phyloP scores from a whole-genome alignment of 2,329 filamentous ascomycete genomes.

The Fusarium sulawesiense region DNA sequence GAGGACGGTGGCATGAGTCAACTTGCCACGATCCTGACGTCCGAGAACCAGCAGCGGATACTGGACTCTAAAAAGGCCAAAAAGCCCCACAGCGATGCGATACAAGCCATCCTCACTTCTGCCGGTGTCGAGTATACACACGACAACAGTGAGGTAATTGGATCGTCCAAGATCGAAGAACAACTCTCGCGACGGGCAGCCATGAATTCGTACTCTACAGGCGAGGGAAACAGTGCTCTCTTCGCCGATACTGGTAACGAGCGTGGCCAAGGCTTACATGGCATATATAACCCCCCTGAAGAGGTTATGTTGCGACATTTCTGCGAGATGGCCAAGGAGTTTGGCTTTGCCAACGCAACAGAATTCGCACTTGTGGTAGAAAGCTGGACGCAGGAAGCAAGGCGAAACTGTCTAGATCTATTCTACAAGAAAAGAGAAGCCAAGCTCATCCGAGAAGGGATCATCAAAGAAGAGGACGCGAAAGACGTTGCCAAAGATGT shows the following conservation, averaged over 20 bases:
- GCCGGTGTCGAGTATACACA: slow-evolving; percentile 96
- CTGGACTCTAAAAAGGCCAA: slow-evolving; percentile 51
- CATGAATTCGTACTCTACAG: slow-evolving; percentile 61
- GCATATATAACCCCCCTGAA: slow-evolving; percentile 75
- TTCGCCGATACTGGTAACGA: slow-evolving; percentile 65
- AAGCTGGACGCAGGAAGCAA: slow-evolving; percentile 85
- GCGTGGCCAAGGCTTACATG: slow-evolving; percentile 48
- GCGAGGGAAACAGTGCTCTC: slow-evolving; percentile 64
- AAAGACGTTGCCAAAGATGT: slow-evolving; percentile 38
- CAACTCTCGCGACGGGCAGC: slow-evolving; percentile 82
- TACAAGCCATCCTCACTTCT: slow-evolving; percentile 88
- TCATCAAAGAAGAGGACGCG: slow-evolving; percentile 43
- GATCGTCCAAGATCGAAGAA: slow-evolving; percentile 90
- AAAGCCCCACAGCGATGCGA: slow-evolving; percentile 72
- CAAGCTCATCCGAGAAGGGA: slow-evolving; percentile 53
- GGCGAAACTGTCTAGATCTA: slow-evolving; percentile 79
- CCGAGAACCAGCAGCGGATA: slow-evolving; percentile 58
- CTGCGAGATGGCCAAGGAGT: slow-evolving; percentile 85
- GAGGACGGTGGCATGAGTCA: slow-evolving; percentile 78
- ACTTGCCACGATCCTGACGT: slow-evolving; percentile 67
- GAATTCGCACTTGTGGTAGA: slow-evolving; percentile 94
- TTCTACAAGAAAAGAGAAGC: slow-evolving; percentile 80
- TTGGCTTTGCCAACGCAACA: slow-evolving; percentile 79
- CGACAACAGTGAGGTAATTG: slow-evolving; percentile 94
- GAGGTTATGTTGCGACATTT: slow-evolving; percentile 85